Evolutionary conservation across 345 rosid species (phyloP), one percentile per base, ranked within the genome.

Genomic region (Eucalyptus marginata): DNA sequence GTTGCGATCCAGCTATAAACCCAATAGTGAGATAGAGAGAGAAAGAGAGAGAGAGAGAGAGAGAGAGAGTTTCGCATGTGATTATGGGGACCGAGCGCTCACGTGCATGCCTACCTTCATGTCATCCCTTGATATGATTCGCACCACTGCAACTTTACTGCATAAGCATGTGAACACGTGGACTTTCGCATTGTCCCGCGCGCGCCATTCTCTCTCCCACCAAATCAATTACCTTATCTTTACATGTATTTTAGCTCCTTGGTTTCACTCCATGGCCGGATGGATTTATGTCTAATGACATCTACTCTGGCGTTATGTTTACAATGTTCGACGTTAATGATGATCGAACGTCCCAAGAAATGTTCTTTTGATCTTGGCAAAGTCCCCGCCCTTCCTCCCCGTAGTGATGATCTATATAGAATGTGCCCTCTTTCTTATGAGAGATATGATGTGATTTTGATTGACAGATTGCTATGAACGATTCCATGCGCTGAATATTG

Each of bases 331-430:
- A 17, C 1, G 80, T 68, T 7, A 33, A 20, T 3, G 80, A 68
- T 9, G 44, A 33, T 68, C 43, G 3, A 33, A 33, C 80, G 4
- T 18, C 80, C 3, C 10, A 68, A 33, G 44, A 33, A 68, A 33
- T 68, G 44, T 59, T 20, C 5, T 68, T 17, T 20, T 52, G 13
- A 33, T 68, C 24, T 68, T 5, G 80, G 13, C 43, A 68, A 1
- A 33, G 43, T 9, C 24, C 2, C 13, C 4, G 0, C 14, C 8
- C 4, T 8, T 31, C 4, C 18, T 66, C 7, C 1, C 4, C 2
- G 3, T 7, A 14, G 4, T 8, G 44, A 33, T 17, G 7, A 17
- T 33, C 7, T 6, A 33, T 31, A 31, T 68, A 36, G 6, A 5
- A 3, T 10, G 46, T 71, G 13, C 15, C 5, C 0, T 71, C 14